These are phyloP conservation scores for Bisporella sp. DNA, from an alignment of 2,329 filamentous ascomycete species.

Conservation along the genomic window DNA sequence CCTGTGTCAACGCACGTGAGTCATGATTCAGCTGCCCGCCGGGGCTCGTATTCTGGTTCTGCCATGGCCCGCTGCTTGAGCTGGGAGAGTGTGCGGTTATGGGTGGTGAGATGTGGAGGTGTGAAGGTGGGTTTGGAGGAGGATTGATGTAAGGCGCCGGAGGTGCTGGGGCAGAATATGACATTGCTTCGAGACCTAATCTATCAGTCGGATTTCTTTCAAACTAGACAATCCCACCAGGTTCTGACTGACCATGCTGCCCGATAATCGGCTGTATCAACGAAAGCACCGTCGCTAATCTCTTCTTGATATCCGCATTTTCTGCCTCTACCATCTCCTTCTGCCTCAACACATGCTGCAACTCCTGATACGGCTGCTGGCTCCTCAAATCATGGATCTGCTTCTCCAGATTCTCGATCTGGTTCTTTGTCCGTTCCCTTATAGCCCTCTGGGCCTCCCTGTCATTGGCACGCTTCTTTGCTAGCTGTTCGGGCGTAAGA, in stretches of 20 bases:
- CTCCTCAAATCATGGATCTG: conserved; percentile 68
- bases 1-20: conserved; percentile 22
- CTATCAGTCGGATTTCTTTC: not conserved
- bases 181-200: conserved; percentile 11
- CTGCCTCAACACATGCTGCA: conserved; percentile 67
- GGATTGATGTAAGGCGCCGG: conserved; percentile 17
- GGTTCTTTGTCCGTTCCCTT: conserved; percentile 74
- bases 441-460: conserved; percentile 85
- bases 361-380: conserved; percentile 76
- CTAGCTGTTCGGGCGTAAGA: conserved; percentile 80
- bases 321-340: conserved; percentile 74
- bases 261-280: conserved; percentile 54
- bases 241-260: conserved; percentile 20
- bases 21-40: conserved; percentile 21
- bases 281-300: conserved; percentile 57
- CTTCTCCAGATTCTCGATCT: conserved; percentile 57
- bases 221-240: conserved; percentile 1
- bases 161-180: conserved; percentile 12
- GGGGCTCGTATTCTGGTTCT: conserved; percentile 22
- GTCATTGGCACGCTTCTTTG: conserved; percentile 86
- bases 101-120: conserved; percentile 32
- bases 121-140: conserved; percentile 23
- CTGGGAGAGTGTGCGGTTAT: conserved; percentile 32
- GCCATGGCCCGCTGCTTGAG: conserved; percentile 22
- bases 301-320: conserved; percentile 69